Evolutionary conservation across 768 basidiomycete genomes (phyloP).

Genomic region (Nidularia pulvinata): DNA sequence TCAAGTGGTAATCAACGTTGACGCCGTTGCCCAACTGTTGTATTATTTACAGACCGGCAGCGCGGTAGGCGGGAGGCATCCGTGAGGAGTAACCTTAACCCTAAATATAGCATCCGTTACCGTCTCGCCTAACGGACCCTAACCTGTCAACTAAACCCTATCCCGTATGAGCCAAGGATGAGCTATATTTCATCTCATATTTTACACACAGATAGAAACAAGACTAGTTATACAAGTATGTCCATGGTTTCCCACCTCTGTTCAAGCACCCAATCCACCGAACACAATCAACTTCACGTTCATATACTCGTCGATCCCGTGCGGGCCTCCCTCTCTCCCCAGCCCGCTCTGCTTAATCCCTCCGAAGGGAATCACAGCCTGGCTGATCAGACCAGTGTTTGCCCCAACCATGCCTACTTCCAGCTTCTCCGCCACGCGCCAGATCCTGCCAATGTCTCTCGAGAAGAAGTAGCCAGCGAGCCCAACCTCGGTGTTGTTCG

Average conservation of each 20-base stretch:
- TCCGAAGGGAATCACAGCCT: constrained; percentile 85
- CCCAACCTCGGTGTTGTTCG: constrained; percentile 83
- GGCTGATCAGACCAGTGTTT: constrained; percentile 80
- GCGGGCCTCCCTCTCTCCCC: constrained; percentile 76
- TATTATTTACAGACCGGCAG: too few species aligned
- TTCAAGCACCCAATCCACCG: constrained; percentile 53
- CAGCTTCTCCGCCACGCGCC: constrained; percentile 92
- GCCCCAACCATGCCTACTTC: constrained; percentile 93
- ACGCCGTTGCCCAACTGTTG: too few species aligned
- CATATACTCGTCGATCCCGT: constrained; percentile 91
- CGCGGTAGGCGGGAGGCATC: too few species aligned
- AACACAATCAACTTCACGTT: constrained; percentile 81
- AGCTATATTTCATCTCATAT: too few species aligned
- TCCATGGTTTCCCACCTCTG: constrained; percentile 4
- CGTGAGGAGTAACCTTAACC: too few species aligned
- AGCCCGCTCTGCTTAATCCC: constrained; percentile 89
- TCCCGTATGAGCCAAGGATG: too few species aligned
- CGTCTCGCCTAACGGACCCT: too few species aligned
- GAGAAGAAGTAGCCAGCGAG: constrained; percentile 95
- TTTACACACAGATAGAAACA: too few species aligned
- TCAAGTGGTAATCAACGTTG: too few species aligned
- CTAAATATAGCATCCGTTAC: too few species aligned
- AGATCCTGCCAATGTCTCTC: constrained; percentile 83
- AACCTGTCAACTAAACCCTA: too few species aligned
- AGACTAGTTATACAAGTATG: not conserved